phyloP scores from a whole-genome alignment of 106 monocot genomes.

The Apostasia shenzhenica region DNA sequence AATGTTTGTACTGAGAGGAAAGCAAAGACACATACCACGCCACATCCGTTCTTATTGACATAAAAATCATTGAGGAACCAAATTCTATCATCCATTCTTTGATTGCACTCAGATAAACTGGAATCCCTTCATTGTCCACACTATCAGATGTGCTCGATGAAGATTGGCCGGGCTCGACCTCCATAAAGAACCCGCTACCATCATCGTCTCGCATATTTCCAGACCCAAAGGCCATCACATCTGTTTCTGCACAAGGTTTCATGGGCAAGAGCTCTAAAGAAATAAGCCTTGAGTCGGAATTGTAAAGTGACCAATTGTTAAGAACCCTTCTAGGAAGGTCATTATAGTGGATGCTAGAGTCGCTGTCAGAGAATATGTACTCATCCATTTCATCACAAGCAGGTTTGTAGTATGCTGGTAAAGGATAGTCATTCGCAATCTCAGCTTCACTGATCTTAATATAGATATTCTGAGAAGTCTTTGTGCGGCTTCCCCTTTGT shows the following conservation, averaged over 20 bases:
- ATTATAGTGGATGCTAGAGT: conserved; percentile 32
- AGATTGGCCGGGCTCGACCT: conserved; percentile 30
- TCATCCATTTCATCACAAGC: conserved; percentile 82
- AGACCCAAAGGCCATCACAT: conserved; percentile 83
- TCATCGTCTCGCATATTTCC: conserved; percentile 93
- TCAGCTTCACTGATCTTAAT: conserved; percentile 95
- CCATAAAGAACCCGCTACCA: conserved; percentile 71
- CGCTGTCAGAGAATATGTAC: conserved; percentile 73
- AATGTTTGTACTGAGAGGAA: neutral
- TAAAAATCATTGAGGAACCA: conserved; percentile 85
- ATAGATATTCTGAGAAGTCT: conserved; percentile 46
- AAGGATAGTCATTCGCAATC: conserved; percentile 93
- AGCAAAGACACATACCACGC: conserved; percentile 51
- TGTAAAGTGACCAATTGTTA: conserved; percentile 86
- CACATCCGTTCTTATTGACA: conserved; percentile 85
- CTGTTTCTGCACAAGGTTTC: conserved; percentile 85
- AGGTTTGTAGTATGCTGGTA: conserved; percentile 92
- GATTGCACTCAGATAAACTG: conserved; percentile 80
- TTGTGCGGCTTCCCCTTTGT: conserved; percentile 13
- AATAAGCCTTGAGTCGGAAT: conserved; percentile 92
- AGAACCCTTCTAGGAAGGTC: conserved; percentile 85
- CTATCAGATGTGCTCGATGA: conserved; percentile 34
- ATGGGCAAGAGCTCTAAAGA: conserved; percentile 88
- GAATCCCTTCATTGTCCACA: conserved; percentile 55
- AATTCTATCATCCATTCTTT: conserved; percentile 99